Conservation (phyloP, 2,329 filamentous ascomycete species). For the Pyrenophora graminea region DNA sequence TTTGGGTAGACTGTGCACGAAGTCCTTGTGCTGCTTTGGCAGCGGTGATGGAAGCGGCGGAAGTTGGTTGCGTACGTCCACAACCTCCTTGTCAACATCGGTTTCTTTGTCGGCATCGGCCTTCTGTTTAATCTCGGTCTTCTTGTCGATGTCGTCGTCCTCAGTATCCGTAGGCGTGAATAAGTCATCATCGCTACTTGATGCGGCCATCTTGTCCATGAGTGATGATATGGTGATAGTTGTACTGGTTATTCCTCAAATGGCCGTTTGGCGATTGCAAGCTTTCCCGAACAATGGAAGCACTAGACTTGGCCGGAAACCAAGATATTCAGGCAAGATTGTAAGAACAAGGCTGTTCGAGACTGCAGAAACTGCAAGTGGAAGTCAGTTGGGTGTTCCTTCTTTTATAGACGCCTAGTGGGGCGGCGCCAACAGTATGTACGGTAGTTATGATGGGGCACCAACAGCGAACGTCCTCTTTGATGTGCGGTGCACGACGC, state of each 20-base stretch:
- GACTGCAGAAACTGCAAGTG: constrained; percentile 10
- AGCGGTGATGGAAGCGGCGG: constrained; percentile 16
- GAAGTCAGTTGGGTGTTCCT: constrained; percentile 7
- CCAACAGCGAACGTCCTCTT: neutral
- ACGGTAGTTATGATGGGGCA: constrained; percentile 4
- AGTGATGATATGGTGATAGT: neutral
- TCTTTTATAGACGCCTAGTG: constrained; percentile 9
- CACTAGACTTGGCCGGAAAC: neutral
- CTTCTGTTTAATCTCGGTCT: too few relatives aligned
- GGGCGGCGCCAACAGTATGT: constrained; percentile 13
- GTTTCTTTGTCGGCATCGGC: neutral
- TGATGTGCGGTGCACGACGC: constrained; percentile 1
- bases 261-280: neutral
- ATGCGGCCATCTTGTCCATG: neutral
- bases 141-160: too few relatives aligned
- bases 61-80: constrained; percentile 29
- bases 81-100: constrained; percentile 27
- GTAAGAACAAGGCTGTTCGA: constrained; percentile 6
- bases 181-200: too few relatives aligned
- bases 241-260: constrained; percentile 7
- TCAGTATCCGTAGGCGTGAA: too few relatives aligned
- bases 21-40: constrained; percentile 16
- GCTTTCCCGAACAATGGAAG: constrained; percentile 4
- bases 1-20: constrained; percentile 25
- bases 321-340: too few relatives aligned